Evolutionary conservation across 2,329 filamentous ascomycete species (phyloP).

Genomic region (Coniosporium tulheliwenetii): DNA sequence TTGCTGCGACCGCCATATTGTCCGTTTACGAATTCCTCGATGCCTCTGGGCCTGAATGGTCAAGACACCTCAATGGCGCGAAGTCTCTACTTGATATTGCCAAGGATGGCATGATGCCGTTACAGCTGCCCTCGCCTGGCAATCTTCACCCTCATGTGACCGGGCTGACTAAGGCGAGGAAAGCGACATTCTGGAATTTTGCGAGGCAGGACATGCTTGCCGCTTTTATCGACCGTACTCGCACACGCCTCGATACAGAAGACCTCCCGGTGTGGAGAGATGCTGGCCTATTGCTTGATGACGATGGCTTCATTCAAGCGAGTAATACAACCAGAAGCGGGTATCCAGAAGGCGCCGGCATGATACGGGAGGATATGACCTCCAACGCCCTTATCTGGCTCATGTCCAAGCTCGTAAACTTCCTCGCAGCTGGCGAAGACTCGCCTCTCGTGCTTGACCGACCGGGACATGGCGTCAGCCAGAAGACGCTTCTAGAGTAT

Average conservation of each 20-base stretch:
- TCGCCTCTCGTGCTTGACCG: constrained; percentile 21
- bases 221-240: constrained; percentile 46
- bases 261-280: constrained; percentile 49
- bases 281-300: constrained; percentile 43
- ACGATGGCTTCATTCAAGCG: constrained; percentile 33
- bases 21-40: constrained; percentile 56
- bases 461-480: constrained; percentile 29
- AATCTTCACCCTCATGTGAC: background rate
- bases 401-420: constrained; percentile 50
- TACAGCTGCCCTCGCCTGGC: constrained; percentile 24
- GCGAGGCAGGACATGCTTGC: constrained; percentile 50
- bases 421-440: constrained; percentile 41
- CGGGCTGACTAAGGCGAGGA: constrained; percentile 27
- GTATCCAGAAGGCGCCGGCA: constrained; percentile 26
- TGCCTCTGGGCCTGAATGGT: constrained; percentile 46
- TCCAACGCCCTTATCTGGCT: constrained; percentile 52
- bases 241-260: constrained; percentile 44
- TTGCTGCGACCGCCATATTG: constrained; percentile 50
- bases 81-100: constrained; percentile 44
- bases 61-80: constrained; percentile 47
- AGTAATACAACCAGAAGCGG: constrained; percentile 23
- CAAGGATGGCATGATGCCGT: constrained; percentile 31
- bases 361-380: constrained; percentile 47
- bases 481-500: constrained; percentile 32
- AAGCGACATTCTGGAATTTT: constrained; percentile 52